Conservation (phyloP, 306 rosid genomes). For the Quercus parvula region DNA sequence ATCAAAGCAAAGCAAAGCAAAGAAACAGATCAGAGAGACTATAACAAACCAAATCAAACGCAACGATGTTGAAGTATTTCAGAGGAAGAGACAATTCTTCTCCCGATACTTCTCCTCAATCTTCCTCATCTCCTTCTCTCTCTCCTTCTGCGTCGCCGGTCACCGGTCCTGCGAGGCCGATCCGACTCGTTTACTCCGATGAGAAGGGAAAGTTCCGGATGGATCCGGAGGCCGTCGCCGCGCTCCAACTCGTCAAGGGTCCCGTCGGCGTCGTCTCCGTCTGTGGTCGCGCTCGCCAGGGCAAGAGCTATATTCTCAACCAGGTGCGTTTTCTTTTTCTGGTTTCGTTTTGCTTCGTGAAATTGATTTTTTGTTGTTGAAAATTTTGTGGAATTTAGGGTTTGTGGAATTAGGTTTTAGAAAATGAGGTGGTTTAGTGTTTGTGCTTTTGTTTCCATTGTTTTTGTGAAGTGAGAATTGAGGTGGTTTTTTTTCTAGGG, state of each 20-base stretch:
- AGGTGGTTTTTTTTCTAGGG: background rate
- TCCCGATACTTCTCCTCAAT: slow-evolving; percentile 46
- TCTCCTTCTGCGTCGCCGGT: slow-evolving; percentile 39
- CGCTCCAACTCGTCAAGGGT: slow-evolving; percentile 83
- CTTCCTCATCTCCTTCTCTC: slow-evolving; percentile 15
- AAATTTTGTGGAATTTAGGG: slow-evolving; percentile 21
- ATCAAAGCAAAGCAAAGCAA: background rate
- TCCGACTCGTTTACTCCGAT: slow-evolving; percentile 79
- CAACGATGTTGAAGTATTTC: slow-evolving; percentile 43
- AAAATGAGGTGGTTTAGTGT: background rate
- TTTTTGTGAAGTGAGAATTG: background rate
- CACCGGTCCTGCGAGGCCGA: slow-evolving; percentile 83
- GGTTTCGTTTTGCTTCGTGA: background rate
- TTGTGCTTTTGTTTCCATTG: background rate
- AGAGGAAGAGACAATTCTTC: slow-evolving; percentile 41
- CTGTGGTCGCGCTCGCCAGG: slow-evolving; percentile 96
- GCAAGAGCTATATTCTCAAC: slow-evolving; percentile 83
- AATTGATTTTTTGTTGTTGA: background rate
- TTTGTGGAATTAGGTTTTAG: background rate
- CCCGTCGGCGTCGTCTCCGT: slow-evolving; percentile 93
- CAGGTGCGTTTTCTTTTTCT: slow-evolving; percentile 45
- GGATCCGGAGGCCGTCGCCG: slow-evolving; percentile 96
- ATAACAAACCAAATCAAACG: background rate
- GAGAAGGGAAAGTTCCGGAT: slow-evolving; percentile 85
- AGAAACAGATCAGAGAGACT: background rate